phyloP scores from a whole-genome alignment of 208 protist species.

The Sergeia podlipaevii region DNA sequence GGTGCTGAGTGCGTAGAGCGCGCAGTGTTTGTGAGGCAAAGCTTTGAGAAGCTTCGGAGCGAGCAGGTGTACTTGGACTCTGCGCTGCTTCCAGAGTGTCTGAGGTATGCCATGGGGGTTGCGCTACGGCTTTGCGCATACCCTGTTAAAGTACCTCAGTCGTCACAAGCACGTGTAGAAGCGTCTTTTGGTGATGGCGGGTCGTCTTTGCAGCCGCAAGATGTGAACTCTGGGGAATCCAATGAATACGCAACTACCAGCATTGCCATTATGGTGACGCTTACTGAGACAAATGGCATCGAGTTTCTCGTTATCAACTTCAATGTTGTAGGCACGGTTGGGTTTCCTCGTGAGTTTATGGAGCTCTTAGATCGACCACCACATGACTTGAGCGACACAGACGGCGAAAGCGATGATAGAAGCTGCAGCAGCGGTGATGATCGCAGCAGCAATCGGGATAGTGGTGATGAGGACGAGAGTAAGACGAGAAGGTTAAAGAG shows the following conservation, averaged over 20 bases:
- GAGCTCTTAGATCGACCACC: constrained; percentile 30
- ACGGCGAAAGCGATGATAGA: too few relatives aligned
- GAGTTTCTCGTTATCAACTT: constrained; percentile 86
- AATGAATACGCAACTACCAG: too few relatives aligned
- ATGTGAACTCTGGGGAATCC: too few relatives aligned
- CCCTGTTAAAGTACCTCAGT: constrained; percentile 19
- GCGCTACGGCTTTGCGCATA: too few relatives aligned
- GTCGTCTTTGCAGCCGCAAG: neutral
- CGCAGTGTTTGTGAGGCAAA: constrained; percentile 55
- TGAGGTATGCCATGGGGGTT: constrained; percentile 72
- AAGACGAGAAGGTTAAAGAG: neutral
- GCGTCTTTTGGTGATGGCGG: too few relatives aligned
- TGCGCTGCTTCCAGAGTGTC: constrained; percentile 62
- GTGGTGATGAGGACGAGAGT: neutral
- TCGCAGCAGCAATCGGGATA: constrained; percentile 9
- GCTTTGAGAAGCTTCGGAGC: constrained; percentile 55
- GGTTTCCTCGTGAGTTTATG: constrained; percentile 42
- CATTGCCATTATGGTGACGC: constrained; percentile 58
- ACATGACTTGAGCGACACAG: constrained; percentile 9
- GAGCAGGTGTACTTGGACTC: constrained; percentile 72
- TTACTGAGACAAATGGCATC: constrained; percentile 63
- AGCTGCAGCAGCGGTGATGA: constrained; percentile 6
- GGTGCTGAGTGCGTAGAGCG: constrained; percentile 61
- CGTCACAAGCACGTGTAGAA: too few relatives aligned
- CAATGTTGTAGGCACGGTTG: constrained; percentile 46